Evolutionary conservation across 441 rosid genomes (phyloP), one percentile per base, ranked within the genome.

Genomic region (Cnidoscolus chayamansa): DNA sequence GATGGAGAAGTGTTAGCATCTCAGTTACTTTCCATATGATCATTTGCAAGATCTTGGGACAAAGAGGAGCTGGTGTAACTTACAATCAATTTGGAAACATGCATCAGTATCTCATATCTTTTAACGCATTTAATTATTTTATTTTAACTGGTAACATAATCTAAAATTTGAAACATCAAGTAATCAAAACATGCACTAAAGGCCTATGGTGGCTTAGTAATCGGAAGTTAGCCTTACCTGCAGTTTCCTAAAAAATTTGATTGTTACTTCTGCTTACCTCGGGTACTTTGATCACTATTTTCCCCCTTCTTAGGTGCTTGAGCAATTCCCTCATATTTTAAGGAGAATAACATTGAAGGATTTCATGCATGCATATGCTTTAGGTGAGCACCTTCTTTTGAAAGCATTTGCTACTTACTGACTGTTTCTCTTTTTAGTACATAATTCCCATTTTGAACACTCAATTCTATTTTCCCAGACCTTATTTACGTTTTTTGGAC

Each of bases 361-460:
- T 77, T 92, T 92, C 80, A 82, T 87, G 87, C 85, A 81, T 79
- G 89, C 93, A 65, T 84, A 84, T 86, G 86, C 92, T 80, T 76
- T 87, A 83, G 97, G 98, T 92, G 69, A 78, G 88, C 66, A 54
- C 61, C 65, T 79, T 70, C 40, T 71, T 74, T 68, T 55, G 63
- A 43, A n/a, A 25, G 19, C 30, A 31, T 54, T 15, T 47, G 40
- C 43, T 50, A 54, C 11, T 37, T 8, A 12, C 73, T 40, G 47
- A 63, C 50, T 35, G 25, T 71, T 73, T 63, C 5, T 65, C 49
- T 65, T 58, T 51, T 32, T 19, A 31, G 7, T 68, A 25, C 16
- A 15, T 56, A 70, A 31, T 66, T 43, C 15, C 17, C 13, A 4
- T 5, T 55, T 64, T 55, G 76, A 57, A 63, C 19, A n/a, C 47